A percentile compares a stretch with the other conserved stretches of the same genome.
Evolutionary conservation across 805 yeast species (phyloP).

Genomic region (Wickerhamiella alocasiicola): DNA sequence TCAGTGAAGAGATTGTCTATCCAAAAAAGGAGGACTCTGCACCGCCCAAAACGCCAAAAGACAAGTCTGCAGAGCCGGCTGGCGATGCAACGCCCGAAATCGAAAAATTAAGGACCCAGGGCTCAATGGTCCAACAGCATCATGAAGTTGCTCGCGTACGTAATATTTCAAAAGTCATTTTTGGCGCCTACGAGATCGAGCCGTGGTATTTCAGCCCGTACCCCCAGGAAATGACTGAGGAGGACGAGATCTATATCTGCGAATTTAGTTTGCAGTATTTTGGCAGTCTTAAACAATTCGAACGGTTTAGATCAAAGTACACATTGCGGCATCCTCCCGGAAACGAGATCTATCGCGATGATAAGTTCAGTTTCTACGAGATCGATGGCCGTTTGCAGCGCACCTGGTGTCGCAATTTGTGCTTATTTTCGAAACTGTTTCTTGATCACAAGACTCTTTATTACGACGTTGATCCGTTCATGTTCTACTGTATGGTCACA

Average conservation of each 20-base stretch:
- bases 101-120: conserved; percentile 82
- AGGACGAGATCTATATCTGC: conserved; percentile 78
- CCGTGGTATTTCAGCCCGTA: conserved; percentile 99
- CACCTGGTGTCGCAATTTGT: conserved; percentile 93
- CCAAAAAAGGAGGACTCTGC: conserved; percentile 43
- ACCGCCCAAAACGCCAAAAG: conserved; percentile 31
- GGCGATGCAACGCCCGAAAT: conserved; percentile 74
- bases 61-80: conserved; percentile 24
- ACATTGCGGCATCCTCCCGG: conserved; percentile 96
- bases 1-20: conserved; percentile 51
- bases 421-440: conserved; percentile 78
- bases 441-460: conserved; percentile 92
- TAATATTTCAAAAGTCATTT: conserved; percentile 60
- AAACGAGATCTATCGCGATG: conserved; percentile 90
- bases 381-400: conserved; percentile 94
- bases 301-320: conserved; percentile 78
- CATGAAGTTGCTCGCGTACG: conserved; percentile 84
- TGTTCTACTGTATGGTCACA: conserved; percentile 90
- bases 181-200: conserved; percentile 86
- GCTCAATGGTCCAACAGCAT: conserved; percentile 88
- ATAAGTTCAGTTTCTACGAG: conserved; percentile 86
- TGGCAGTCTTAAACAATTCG: conserved; percentile 81
- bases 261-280: conserved; percentile 83
- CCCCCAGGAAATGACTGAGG: conserved; percentile 88
- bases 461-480: conserved; percentile 95